These are phyloP conservation scores for Cephaloascus fragrans DNA, from an alignment of 805 yeast species.

Conservation along the genomic window DNA sequence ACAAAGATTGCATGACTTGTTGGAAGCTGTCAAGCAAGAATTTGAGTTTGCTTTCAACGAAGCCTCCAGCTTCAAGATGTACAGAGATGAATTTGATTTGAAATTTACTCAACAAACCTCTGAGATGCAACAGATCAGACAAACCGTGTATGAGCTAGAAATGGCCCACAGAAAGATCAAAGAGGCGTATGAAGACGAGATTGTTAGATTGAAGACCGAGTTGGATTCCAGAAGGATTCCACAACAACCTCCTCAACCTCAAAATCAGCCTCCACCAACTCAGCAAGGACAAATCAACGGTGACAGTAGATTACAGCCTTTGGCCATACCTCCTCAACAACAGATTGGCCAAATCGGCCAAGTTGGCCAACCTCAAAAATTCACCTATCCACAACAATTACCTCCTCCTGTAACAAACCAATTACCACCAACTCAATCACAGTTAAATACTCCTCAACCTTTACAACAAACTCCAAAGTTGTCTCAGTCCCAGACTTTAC, in stretches of 20 bases:
- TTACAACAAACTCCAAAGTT: constrained; percentile 11
- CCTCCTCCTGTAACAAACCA: constrained; percentile 16
- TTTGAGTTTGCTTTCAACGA: constrained; percentile 78
- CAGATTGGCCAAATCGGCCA: constrained; percentile 3
- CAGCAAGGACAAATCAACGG: constrained; percentile 11
- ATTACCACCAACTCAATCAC: constrained; percentile 4
- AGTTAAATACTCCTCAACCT: constrained; percentile 1
- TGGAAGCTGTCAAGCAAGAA: constrained; percentile 89
- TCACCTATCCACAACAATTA: constrained; percentile 15
- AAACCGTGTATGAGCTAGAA: constrained; percentile 89
- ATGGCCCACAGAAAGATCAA: constrained; percentile 91
- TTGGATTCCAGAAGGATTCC: constrained; percentile 56
- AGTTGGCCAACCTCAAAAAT: constrained; percentile 9
- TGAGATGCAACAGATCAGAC: constrained; percentile 89
- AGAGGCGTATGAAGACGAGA: constrained; percentile 93
- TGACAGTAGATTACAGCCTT: constrained; percentile 4
- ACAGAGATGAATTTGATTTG: constrained; percentile 86
- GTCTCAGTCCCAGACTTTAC: constrained; percentile 1
- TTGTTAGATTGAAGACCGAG: constrained; percentile 74
- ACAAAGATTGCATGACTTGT: constrained; percentile 58
- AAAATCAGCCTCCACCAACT: constrained; percentile 14
- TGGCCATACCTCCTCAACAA: constrained; percentile 13
- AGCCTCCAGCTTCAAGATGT: constrained; percentile 77
- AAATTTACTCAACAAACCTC: constrained; percentile 86
- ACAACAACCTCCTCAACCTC: constrained; percentile 26